Evolutionary conservation across 176 grass and related monocot genomes (phyloP), one percentile per base, ranked within the genome.

Genomic region (Avena insularis): DNA sequence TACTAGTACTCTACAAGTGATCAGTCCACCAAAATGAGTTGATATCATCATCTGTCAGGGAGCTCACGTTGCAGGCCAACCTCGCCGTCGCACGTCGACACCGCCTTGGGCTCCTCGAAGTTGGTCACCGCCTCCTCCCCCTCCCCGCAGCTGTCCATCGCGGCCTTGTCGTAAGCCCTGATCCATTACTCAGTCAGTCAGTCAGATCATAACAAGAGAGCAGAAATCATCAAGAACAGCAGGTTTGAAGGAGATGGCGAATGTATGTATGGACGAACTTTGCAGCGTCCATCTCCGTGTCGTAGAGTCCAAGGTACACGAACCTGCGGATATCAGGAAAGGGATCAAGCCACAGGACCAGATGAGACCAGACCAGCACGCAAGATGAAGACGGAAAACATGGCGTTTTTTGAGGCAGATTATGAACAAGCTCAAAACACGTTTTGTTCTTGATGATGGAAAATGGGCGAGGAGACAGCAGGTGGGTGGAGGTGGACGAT

Each of bases 271-370:
- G 25, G 25, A 31, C 2, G 29, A 81, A 95, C 93, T 87, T 89
- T 58, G 91, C 91, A 81, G 93, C 93, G 67, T 95, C 93, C 58
- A 74, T 58, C 90, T 95, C 93, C 0, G 93, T 95, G 78, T 93
- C 89, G 49, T 87, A 95, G 15, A 95, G 89, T 68, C 93, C 93
- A 10, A 95, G 93, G 71, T 95, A 93, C 27, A 95, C 87, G 15
- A 87, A 95, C 74, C 93, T 95, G 91, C 57, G 12, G 16, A 5
- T 27, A 54, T 50, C 38, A 48, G 46, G 25, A 60, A 35, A 35
- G 1, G 35, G 35, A 35, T 35, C 25, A 25, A 25, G 25, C 25
- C 25, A 25, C 25, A 25, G 25, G 25, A 25, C 25, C 25, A 25
- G 25, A 25, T 25, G 8, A 49, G 7, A 49, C 9, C 8, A 49